phyloP scores from a whole-genome alignment of 2,329 filamentous ascomycete genomes.

The Escovopsis weberi region DNA sequence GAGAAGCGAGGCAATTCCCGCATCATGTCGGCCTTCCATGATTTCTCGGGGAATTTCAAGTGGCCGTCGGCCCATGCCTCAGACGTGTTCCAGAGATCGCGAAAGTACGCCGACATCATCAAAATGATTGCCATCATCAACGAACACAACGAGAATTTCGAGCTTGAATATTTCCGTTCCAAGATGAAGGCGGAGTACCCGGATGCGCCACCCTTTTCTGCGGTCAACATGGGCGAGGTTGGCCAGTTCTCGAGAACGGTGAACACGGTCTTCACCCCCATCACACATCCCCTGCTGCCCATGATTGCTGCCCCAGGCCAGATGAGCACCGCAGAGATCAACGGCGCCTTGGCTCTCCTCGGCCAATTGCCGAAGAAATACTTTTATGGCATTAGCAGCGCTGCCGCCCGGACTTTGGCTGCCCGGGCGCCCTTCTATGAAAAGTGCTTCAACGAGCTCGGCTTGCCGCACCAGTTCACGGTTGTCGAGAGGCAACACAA shows the following conservation, averaged over 20 bases:
- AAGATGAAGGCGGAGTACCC: conserved; percentile 56
- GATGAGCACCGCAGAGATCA: conserved; percentile 74
- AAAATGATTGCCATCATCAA: conserved; percentile 83
- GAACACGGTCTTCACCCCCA: conserved; percentile 77
- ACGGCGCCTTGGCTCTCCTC: conserved; percentile 61
- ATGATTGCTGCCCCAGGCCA: conserved; percentile 78
- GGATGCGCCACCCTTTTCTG: conserved; percentile 59
- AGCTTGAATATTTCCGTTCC: conserved; percentile 78
- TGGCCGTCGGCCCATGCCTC: conserved; percentile 66
- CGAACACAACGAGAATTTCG: conserved; percentile 75
- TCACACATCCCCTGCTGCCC: conserved; percentile 72
- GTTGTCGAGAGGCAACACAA: conserved; percentile 57
- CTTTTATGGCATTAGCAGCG: conserved; percentile 66
- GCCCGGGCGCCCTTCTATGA: conserved; percentile 76
- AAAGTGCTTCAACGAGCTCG: conserved; percentile 68
- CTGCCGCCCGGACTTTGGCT: conserved; percentile 45
- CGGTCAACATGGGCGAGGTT: conserved; percentile 76
- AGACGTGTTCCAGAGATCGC: conserved; percentile 55
- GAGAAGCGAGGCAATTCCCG: conserved; percentile 62
- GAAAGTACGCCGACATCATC: conserved; percentile 67
- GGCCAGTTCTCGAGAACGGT: conserved; percentile 72
- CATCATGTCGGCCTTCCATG: conserved; percentile 86
- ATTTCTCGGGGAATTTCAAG: conserved; percentile 71
- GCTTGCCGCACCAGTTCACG: conserved; percentile 70
- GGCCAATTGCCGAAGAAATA: conserved; percentile 67